These are phyloP conservation scores for Penicillium verrucosum DNA, from an alignment of 2,329 filamentous ascomycete species.

Conservation along the genomic window DNA sequence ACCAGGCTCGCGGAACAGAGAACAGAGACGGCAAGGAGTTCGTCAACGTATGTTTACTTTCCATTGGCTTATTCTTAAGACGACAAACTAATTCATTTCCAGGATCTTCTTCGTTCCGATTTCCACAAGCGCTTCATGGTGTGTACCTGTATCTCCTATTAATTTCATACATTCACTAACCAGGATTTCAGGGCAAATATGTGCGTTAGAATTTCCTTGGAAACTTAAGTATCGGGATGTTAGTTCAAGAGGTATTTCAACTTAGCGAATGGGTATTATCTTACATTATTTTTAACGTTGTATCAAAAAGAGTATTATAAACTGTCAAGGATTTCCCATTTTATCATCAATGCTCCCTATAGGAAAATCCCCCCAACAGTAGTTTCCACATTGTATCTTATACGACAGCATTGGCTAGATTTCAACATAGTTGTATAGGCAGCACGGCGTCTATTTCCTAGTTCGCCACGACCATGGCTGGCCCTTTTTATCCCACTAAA, in stretches of 20 bases:
- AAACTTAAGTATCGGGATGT: neutral
- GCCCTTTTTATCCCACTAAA: too few species aligned
- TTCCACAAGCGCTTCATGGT: slow-evolving; percentile 98
- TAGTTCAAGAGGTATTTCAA: neutral
- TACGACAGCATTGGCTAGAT: neutral
- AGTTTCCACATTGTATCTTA: neutral
- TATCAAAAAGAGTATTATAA: neutral
- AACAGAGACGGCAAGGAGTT: slow-evolving; percentile 93
- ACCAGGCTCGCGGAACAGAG: slow-evolving; percentile 92
- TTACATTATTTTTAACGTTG: neutral
- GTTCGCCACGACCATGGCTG: too few species aligned
- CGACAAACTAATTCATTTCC: slow-evolving; percentile 18
- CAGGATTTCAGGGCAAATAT: slow-evolving; percentile 1
- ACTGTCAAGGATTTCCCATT: neutral
- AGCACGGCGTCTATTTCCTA: too few species aligned
- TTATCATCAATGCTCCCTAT: neutral
- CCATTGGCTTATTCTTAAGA: neutral
- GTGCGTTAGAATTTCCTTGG: neutral
- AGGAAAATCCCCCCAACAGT: neutral
- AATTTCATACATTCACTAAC: neutral
- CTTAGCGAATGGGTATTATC: slow-evolving; percentile 2
- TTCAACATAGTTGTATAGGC: too few species aligned
- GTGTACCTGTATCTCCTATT: slow-evolving; percentile 14
- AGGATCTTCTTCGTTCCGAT: slow-evolving; percentile 87
- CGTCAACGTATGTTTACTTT: slow-evolving; percentile 70